phyloP scores from a whole-genome alignment of 257 asterid genomes.

The Henckelia pumila region DNA sequence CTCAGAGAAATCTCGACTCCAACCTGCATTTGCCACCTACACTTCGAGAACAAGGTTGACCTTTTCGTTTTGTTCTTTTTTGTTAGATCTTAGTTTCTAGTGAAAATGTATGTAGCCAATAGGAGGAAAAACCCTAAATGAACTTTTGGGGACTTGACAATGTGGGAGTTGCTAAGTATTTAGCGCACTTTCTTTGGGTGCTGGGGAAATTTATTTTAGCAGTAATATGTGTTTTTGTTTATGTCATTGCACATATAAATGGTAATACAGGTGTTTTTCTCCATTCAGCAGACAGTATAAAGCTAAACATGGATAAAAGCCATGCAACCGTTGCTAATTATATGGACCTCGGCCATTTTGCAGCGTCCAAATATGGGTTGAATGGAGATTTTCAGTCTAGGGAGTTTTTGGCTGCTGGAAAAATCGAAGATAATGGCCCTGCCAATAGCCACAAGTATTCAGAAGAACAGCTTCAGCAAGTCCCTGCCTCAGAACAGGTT shows the following conservation, averaged over 20 bases:
- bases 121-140: not conserved
- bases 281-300: not conserved
- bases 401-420: slow-evolving; percentile 48
- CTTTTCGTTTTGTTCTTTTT: slow-evolving; percentile 19
- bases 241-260: not conserved
- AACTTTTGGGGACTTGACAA: not conserved
- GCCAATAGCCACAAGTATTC: slow-evolving; percentile 48
- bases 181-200: not conserved
- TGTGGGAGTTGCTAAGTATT: slow-evolving; percentile 9
- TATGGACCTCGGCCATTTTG: slow-evolving; percentile 21
- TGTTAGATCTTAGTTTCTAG: not conserved
- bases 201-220: not conserved
- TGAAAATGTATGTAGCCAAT: not conserved
- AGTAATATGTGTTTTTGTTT: not conserved
- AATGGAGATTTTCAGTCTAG: slow-evolving; percentile 65
- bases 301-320: not conserved
- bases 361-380: slow-evolving; percentile 63
- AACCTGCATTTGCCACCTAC: slow-evolving; percentile 52
- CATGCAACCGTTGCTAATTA: not conserved
- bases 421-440: slow-evolving; percentile 49
- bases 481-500: slow-evolving; percentile 56
- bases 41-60: slow-evolving; percentile 63
- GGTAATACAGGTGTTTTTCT: not conserved
- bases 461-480: slow-evolving; percentile 60
- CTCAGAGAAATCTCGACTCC: slow-evolving; percentile 60